Percentiles rank a stretch among this genome's conserved stretches.
Conservation (phyloP, 1,284 basidiomycete species). For the Irpex rosettiformis region DNA sequence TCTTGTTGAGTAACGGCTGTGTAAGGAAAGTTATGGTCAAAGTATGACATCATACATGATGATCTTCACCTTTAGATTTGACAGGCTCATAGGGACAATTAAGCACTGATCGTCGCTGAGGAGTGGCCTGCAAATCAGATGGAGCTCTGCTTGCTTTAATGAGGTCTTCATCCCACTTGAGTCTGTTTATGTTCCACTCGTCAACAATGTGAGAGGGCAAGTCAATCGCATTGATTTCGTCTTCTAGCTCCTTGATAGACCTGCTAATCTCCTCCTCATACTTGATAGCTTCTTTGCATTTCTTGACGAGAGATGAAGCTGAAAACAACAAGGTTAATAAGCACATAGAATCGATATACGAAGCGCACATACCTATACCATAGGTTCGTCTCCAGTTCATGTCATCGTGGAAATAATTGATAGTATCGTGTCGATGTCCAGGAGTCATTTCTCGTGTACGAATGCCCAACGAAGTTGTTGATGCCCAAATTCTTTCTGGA, state of each 20-base stretch:
- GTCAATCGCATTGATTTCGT: neutral
- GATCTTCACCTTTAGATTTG: no score
- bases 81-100: neutral
- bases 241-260: neutral
- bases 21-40: neutral
- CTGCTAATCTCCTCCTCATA: neutral
- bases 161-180: neutral
- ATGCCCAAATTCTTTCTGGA: slow-evolving; percentile 20
- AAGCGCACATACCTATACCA: slow-evolving; percentile 4
- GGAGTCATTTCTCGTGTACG: slow-evolving; percentile 22
- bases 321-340: neutral
- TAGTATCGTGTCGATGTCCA: slow-evolving; percentile 18
- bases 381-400: slow-evolving; percentile 1
- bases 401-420: slow-evolving; percentile 17
- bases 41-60: no score
- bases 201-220: neutral
- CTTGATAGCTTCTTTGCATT: neutral
- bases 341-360: neutral
- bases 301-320: neutral
- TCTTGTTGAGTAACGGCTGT: slow-evolving; percentile 6
- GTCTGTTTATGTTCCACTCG: neutral
- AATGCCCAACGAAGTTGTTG: neutral
- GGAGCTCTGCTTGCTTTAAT: neutral
- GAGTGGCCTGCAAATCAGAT: neutral
- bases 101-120: neutral